Base-by-base conservation (phyloP, 2,329 filamentous ascomycete genomes). In the Penicillium sp. region DNA sequence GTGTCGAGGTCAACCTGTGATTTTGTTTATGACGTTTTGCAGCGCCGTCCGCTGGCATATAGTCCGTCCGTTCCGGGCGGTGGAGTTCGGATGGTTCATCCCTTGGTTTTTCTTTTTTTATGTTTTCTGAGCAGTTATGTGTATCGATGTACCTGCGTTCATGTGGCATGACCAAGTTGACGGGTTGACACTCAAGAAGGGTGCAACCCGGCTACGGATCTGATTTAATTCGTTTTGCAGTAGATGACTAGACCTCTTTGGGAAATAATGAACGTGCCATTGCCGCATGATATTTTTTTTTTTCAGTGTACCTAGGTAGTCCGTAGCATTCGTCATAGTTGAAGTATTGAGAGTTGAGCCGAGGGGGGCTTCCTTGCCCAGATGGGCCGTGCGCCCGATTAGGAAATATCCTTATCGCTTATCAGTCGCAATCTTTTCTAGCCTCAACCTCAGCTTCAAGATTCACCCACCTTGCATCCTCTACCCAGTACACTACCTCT, bases 1-100 rank as follows among this genome's bases (percentile, higher is more conserved):
- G 92, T 82, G 92, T 96, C 60, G 92, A 96, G 83, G 92, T 96
- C 70, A 86, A 88, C 77, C 83, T 94, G 77, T 90, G 78, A 76
- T 73, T 70, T 64, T 59, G 45, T 70, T 64, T 62, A 68, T 66
- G 67, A 68, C 65, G 55, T 67, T 63, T 63, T 69, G 65, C 67
- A 64, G 61, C 62, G 62, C 62, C 60, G 62, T 67, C 63, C 61
- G 63, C 66, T 66, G 61, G 70, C 69, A 70, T 71, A 71, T 70
- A 73, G 68, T 68, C 64, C 68, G 68, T 71, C 67, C 61, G 55
- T 59, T 61, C 50, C 63, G 64, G 68, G 67, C 68, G 70, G 68
- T 69, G 72, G 72, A 73, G 72, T 74, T 73, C 66, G 69, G 70
- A 72, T 70, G 70, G 68, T 68, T 69, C 64, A 61, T 67, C 66